A percentile compares a stretch with the other conserved stretches of the same genome.
These are phyloP conservation scores for Alternaria gaisen DNA, from an alignment of 2,329 filamentous ascomycete species.

Conservation along the genomic window DNA sequence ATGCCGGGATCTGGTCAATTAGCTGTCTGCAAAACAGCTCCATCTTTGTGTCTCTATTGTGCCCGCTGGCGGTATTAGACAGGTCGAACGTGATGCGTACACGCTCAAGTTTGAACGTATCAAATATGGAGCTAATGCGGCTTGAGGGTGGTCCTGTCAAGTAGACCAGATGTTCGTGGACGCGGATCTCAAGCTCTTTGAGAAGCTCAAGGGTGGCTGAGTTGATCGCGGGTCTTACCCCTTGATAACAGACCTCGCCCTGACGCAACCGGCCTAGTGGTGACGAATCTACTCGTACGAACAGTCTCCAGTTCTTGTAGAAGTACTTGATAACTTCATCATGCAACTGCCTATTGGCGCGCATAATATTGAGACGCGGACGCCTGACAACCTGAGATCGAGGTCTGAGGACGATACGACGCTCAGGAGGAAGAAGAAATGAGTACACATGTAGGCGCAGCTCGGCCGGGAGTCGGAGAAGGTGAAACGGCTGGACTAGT, in stretches of 20 bases:
- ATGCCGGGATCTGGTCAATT: slow-evolving; percentile 8
- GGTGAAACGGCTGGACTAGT: slow-evolving; percentile 31
- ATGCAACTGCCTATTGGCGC: slow-evolving; percentile 26
- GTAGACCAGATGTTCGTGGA: background rate
- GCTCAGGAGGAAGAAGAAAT: slow-evolving; percentile 25
- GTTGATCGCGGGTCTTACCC: background rate
- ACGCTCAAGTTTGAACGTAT: background rate
- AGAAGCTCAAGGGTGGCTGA: background rate
- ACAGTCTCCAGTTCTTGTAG: slow-evolving; percentile 24
- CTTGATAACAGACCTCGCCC: background rate
- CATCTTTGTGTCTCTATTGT: slow-evolving; percentile 1
- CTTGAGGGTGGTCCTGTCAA: background rate
- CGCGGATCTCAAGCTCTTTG: background rate
- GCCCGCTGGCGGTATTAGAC: background rate
- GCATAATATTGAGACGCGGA: slow-evolving; percentile 26
- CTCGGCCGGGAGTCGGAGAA: slow-evolving; percentile 35
- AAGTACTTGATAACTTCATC: slow-evolving; percentile 27
- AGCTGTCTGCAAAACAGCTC: background rate
- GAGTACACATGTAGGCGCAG: slow-evolving; percentile 34
- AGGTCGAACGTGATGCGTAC: background rate
- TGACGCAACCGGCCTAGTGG: background rate
- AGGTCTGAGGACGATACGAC: slow-evolving; percentile 13
- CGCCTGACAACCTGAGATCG: slow-evolving; percentile 6
- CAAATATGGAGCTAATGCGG: background rate
- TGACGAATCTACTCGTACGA: slow-evolving; percentile 13